Base-by-base conservation (phyloP, 2,329 filamentous ascomycete species). In the Colletotrichum tropicicola region DNA sequence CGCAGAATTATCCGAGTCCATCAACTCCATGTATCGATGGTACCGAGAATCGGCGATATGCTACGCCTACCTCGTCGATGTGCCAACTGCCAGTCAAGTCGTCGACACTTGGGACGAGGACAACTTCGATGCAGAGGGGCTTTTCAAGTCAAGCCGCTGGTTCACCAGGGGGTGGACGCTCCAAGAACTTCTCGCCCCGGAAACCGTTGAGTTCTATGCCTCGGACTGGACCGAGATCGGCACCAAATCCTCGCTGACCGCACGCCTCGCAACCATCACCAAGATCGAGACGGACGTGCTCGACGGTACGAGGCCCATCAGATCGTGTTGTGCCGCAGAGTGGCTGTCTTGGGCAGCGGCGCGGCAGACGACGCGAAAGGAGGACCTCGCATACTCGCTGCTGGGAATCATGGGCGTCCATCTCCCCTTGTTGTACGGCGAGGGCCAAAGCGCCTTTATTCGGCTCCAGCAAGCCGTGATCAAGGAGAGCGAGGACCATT, bases 161-260 rank as follows among this genome's bases (percentile, higher is more conserved):
- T 71, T 71, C 41, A 69, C 64, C 59, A 59, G 69, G 19, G 71
- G 68, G 41, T 77, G 65, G 72, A 75, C 61, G 13, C 67, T 75
- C 3, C 71, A 75, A n/a, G 73, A 75, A 56, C 62, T 76, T 9
- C 68, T 76, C 17, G 73, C 73, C 0, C 74, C 73, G 0, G 65
- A 68, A 7, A 54, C 54, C 17, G 71, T 76, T 27, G 67, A 69
- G n/a, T 75, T 76, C 30, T 75, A 73, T 41, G 71, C 74, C 13
- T 35, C 54, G 1, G 37, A 69, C 13, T 76, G 74, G 74, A 52
- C 56, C 2, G 63, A 64, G 7, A 71, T 75, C n/a, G 74, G 74
- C 2, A 70, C 66, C 12, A 73, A 72, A 49, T 67, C 72, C 0
- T 68, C 65, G 15, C 67, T 70, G 51, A 65, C 60, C 41, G 35